Evolutionary conservation across 2,329 filamentous ascomycete species (phyloP).

Genomic region (Endocalyx cinctus): DNA sequence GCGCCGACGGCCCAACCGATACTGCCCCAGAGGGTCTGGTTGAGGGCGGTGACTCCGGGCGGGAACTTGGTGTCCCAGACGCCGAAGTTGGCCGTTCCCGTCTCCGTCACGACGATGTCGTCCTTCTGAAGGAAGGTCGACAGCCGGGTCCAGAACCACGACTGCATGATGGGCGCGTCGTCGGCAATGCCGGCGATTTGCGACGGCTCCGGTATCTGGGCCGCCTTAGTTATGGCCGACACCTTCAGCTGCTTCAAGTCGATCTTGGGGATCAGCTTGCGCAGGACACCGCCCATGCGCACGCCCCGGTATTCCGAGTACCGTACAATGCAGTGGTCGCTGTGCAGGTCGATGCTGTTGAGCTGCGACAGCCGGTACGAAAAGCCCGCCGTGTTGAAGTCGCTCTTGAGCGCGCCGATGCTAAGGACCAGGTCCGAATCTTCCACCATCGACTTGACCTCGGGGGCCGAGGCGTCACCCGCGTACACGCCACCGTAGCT

Average conservation of each 20-base stretch:
- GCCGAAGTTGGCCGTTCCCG: constrained; percentile 83
- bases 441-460: constrained; percentile 61
- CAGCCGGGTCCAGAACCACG: constrained; percentile 73
- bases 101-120: constrained; percentile 82
- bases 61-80: constrained; percentile 84
- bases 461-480: constrained; percentile 66
- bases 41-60: constrained; percentile 69
- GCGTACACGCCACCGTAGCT: constrained; percentile 82
- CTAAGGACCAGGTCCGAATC: constrained; percentile 65
- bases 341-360: constrained; percentile 77
- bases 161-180: constrained; percentile 55
- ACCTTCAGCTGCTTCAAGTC: constrained; percentile 55
- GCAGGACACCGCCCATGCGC: constrained; percentile 72
- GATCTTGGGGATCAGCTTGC: constrained; percentile 59
- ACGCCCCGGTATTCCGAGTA: constrained; percentile 77
- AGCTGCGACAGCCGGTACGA: constrained; percentile 73
- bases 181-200: constrained; percentile 32
- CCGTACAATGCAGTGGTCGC: constrained; percentile 65
- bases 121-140: constrained; percentile 66
- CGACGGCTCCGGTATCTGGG: constrained; percentile 42
- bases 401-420: constrained; percentile 63
- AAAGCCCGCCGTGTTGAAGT: constrained; percentile 82
- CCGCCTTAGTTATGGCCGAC: too few species aligned
- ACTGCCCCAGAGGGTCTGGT: constrained; percentile 70
- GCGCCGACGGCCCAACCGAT: constrained; percentile 59